Percentiles rank a stretch among this genome's conserved stretches.
Evolutionary conservation across 129 eudicot species (phyloP).

Genomic region (Cynara cardunculus): DNA sequence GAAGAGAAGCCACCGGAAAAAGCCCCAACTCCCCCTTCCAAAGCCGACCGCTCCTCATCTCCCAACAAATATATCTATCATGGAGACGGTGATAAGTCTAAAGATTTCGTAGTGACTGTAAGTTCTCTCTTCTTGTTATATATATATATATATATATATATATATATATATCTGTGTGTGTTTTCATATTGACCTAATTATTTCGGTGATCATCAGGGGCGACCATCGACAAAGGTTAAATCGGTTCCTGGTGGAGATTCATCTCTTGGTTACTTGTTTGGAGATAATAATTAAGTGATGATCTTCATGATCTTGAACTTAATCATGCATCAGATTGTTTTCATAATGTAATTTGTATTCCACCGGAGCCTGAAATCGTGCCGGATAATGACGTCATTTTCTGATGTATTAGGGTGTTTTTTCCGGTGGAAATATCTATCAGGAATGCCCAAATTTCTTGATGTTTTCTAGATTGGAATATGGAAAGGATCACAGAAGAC

Average conservation of each 20-base stretch:
- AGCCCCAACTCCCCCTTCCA: constrained; percentile 12
- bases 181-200: too few relatives aligned
- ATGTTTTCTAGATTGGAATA: not conserved
- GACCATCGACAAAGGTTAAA: constrained; percentile 53
- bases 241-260: constrained; percentile 62
- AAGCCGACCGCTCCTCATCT: not conserved
- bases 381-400: not conserved
- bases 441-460: not conserved
- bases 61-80: constrained; percentile 22
- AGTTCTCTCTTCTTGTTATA: not conserved
- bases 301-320: not conserved
- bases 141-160: too few relatives aligned
- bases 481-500: not conserved
- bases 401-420: constrained; percentile 8
- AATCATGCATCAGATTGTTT: not conserved
- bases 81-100: constrained; percentile 32
- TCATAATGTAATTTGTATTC: not conserved
- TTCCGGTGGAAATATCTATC: not conserved
- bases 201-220: constrained; percentile 28
- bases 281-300: constrained; percentile 43
- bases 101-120: constrained; percentile 33
- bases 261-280: constrained; percentile 59
- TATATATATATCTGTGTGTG: too few relatives aligned
- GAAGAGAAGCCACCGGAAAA: not conserved
- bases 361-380: constrained; percentile 12